phyloP scores from a whole-genome alignment of 2,329 filamentous ascomycete species.

The Paecilomyces formosus region DNA sequence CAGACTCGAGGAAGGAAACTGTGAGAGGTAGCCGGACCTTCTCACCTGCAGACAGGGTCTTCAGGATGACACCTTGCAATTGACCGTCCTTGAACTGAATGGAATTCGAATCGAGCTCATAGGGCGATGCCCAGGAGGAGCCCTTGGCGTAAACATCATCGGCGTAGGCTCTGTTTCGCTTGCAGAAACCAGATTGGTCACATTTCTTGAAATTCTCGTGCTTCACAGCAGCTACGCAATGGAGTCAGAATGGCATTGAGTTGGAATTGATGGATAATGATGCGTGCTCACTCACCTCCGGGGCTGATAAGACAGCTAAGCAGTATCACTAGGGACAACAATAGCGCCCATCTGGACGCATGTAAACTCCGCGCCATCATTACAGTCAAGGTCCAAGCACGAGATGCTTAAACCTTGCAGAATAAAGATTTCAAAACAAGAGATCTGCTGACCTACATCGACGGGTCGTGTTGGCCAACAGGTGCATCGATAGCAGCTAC shows the following conservation, averaged over 20 bases:
- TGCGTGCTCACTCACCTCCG: slow-evolving; percentile 48
- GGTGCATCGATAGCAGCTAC: not conserved
- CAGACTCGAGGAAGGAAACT: slow-evolving; percentile 82
- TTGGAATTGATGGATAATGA: not conserved
- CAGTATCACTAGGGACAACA: slow-evolving; percentile 52
- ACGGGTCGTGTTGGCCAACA: slow-evolving; percentile 12
- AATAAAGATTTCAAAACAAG: slow-evolving; percentile 9
- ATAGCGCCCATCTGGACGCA: slow-evolving; percentile 58
- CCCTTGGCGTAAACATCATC: slow-evolving; percentile 62
- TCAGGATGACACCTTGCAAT: slow-evolving; percentile 73
- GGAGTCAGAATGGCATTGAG: slow-evolving; percentile 1
- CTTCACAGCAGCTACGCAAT: slow-evolving; percentile 67
- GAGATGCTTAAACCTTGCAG: slow-evolving; percentile 26
- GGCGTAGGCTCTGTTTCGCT: slow-evolving; percentile 84
- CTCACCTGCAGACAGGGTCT: slow-evolving; percentile 62
- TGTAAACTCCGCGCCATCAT: slow-evolving; percentile 46
- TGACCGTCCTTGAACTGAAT: slow-evolving; percentile 71
- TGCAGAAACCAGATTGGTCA: slow-evolving; percentile 92
- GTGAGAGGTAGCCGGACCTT: slow-evolving; percentile 74
- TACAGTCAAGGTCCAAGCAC: slow-evolving; percentile 17
- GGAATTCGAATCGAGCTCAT: slow-evolving; percentile 64
- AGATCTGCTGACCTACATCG: slow-evolving; percentile 23
- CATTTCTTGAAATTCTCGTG: slow-evolving; percentile 97
- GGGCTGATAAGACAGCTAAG: slow-evolving; percentile 56
- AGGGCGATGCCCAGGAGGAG: slow-evolving; percentile 70